Conservation (phyloP, 805 yeast genomes). For the Kodamaea kaohsiungensis region DNA sequence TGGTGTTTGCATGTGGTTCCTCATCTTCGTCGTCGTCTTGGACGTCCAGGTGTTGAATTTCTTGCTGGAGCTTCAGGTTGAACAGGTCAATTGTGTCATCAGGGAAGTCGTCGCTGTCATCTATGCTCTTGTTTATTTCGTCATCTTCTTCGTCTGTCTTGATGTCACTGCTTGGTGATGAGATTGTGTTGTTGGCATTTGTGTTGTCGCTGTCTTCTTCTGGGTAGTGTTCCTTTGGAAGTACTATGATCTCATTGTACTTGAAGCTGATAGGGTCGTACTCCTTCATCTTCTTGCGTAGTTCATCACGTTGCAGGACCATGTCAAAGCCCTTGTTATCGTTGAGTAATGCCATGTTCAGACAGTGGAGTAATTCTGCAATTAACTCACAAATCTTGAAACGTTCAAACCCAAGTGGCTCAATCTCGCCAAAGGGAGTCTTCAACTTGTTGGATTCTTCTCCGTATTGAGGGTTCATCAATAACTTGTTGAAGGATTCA, state of each 20-base stretch:
- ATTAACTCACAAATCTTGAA: conserved; percentile 48
- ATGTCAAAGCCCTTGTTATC: conserved; percentile 46
- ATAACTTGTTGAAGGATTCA: conserved; percentile 36
- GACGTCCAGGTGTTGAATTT: conserved; percentile 18
- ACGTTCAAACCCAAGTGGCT: conserved; percentile 47
- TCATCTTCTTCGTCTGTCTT: conserved; percentile 11
- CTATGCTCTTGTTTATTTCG: conserved; percentile 11
- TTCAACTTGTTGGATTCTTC: conserved; percentile 18
- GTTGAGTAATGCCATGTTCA: conserved; percentile 47
- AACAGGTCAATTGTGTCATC: conserved; percentile 42
- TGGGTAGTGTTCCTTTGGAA: conserved; percentile 26
- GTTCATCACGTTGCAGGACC: conserved; percentile 39
- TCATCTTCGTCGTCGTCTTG: conserved; percentile 35
- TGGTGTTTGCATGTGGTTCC: conserved; percentile 46
- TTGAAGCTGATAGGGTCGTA: conserved; percentile 46
- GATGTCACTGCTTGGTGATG: conserved; percentile 8
- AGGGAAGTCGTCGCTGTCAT: conserved; percentile 12
- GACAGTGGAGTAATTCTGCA: conserved; percentile 48
- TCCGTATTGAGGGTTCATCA: conserved; percentile 24
- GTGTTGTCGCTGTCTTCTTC: conserved; percentile 14
- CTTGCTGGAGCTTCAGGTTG: conserved; percentile 24
- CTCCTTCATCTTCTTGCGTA: conserved; percentile 41
- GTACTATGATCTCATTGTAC: conserved; percentile 43
- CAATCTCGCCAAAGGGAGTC: conserved; percentile 31
- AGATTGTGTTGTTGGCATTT: background rate